Base-by-base conservation (phyloP, 225 moss, liverwort and hornwort species). In the Marchantia polymorpha region DNA sequence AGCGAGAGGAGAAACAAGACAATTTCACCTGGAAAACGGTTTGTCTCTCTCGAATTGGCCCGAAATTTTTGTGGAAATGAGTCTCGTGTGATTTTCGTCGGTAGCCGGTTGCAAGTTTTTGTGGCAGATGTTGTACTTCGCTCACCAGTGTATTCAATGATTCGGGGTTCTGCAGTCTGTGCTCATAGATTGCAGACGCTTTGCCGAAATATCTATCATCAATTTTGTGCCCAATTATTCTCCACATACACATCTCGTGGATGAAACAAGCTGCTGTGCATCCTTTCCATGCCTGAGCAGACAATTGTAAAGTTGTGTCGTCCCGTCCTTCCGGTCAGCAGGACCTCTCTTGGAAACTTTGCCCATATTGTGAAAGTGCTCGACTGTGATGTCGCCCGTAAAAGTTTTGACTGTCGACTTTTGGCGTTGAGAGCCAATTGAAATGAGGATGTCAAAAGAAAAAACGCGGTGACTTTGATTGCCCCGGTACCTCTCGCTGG, bases 1-100 rank as follows among this genome's bases (percentile, higher is more conserved):
- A 65, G 27, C 65, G 26, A 65, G 65, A 65, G 65, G 65, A 65
- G 27, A 65, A 65, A 26, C 27, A 64, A 65, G 65, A 27, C 65
- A 65, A 27, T 27, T 65, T 58, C 58, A 27, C 29, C 29, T 65
- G 27, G 27, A 10, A 29, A 65, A 65, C 65, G 65, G 65, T 65
- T 65, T 65, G 65, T 65, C 27, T 7, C 14, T 29, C 65, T 26
- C 12, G 25, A 22, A 22, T 61, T 22, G 7, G 17, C 61, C 61
- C 61, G 61, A 39, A 23, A 22, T 17, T 22, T 61, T 61, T 61
- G 61, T 7, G 61, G 61, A 61, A 61, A 2, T 5, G 5, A 39
- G 39, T 39, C 39, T 39, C 39, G 39, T 39, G 39, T 61, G 61
- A 61, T 61, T 61, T 3, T n/a, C 23, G 58, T 61, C 16, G 22